phyloP scores from a whole-genome alignment of 495 filamentous ascomycete species.

The Recurvomyces mirabilis region DNA sequence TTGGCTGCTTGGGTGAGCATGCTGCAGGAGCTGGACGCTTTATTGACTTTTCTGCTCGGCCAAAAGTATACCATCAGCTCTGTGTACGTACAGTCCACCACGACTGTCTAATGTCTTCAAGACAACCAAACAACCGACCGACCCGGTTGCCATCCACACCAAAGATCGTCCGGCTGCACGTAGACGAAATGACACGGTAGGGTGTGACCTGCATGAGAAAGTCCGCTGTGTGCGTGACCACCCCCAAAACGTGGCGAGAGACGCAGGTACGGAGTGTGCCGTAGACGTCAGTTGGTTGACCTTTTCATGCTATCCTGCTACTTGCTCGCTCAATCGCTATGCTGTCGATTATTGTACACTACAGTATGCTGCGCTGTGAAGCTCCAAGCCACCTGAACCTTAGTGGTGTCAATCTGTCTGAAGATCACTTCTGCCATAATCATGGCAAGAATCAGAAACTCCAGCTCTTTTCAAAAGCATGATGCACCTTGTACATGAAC shows the following conservation, averaged over 20 bases:
- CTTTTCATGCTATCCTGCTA: not conserved
- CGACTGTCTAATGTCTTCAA: no score
- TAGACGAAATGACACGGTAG: constrained; percentile 7
- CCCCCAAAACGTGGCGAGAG: not conserved
- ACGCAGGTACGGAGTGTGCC: not conserved
- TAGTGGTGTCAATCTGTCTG: not conserved
- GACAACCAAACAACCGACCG: no score
- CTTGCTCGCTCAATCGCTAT: not conserved
- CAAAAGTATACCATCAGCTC: no score
- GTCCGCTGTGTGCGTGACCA: not conserved
- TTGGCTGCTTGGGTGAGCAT: no score
- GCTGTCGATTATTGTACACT: not conserved
- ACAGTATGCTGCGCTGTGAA: not conserved
- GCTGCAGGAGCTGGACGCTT: no score
- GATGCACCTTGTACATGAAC: not conserved
- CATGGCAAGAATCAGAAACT: no score
- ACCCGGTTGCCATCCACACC: no score
- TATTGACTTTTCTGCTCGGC: no score
- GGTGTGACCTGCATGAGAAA: constrained; percentile 2
- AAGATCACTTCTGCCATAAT: no score
- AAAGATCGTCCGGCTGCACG: constrained; percentile 2
- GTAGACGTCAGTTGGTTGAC: not conserved
- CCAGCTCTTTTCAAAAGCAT: no score
- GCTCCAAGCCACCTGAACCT: not conserved
- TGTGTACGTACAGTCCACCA: no score